Percentiles rank a stretch among this genome's conserved stretches.
These are phyloP conservation scores for Lagenidium sp. DNA, from an alignment of 352 stramenopile genomes.

Conservation along the genomic window DNA sequence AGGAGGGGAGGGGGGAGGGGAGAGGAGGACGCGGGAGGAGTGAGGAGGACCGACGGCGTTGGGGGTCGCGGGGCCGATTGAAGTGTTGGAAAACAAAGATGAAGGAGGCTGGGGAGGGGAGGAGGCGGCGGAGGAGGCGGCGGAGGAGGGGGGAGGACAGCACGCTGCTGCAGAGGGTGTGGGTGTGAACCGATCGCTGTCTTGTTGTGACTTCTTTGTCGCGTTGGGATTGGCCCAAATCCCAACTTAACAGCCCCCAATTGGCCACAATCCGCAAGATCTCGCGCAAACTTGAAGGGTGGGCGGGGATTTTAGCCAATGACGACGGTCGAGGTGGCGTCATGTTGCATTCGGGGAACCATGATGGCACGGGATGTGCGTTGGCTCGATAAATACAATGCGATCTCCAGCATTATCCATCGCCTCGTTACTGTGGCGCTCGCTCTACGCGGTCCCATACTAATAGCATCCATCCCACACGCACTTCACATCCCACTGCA, in stretches of 20 bases:
- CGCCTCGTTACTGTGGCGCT: too few relatives aligned
- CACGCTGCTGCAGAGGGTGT: neutral
- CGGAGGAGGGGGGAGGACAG: slow-evolving; percentile 3
- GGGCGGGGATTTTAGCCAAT: slow-evolving; percentile 13
- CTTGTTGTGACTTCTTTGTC: slow-evolving; percentile 1
- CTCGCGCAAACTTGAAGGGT: neutral
- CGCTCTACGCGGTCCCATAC: too few relatives aligned
- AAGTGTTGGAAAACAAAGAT: slow-evolving; percentile 6
- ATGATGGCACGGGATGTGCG: neutral
- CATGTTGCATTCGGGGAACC: neutral
- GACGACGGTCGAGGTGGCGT: neutral
- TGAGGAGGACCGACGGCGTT: neutral
- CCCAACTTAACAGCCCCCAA: neutral
- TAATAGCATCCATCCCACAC: neutral
- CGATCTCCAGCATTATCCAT: too few relatives aligned
- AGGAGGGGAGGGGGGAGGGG: neutral
- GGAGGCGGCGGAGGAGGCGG: neutral
- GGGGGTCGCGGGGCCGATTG: slow-evolving; percentile 9
- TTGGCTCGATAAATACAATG: too few relatives aligned
- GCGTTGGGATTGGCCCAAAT: slow-evolving; percentile 10
- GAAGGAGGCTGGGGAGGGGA: neutral
- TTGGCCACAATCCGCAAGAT: neutral
- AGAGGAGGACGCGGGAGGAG: too few relatives aligned
- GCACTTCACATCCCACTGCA: neutral
- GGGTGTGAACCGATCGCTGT: neutral